Percentiles rank a stretch among this genome's conserved stretches.
Conservation (phyloP, 192 early-diverging fungal species). For the Obelidium mucronatum region DNA sequence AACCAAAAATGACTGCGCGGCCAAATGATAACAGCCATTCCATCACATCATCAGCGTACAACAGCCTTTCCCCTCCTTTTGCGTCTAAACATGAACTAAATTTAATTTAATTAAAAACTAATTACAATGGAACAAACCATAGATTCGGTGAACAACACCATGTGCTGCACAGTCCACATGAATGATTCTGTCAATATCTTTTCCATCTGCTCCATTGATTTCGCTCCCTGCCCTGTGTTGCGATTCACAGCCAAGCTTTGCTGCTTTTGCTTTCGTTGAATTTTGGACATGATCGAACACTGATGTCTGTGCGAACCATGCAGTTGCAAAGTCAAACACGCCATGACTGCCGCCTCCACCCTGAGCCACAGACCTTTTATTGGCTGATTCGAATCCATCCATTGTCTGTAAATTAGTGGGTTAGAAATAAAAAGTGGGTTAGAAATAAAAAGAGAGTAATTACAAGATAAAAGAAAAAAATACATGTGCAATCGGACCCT, state of each 20-base stretch:
- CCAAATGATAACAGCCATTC: not conserved
- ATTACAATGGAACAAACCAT: not conserved
- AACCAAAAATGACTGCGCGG: not conserved
- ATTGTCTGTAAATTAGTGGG: not conserved
- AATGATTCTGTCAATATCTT: constrained; percentile 9
- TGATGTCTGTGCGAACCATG: not conserved
- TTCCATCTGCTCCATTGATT: not conserved
- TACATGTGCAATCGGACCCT: not conserved
- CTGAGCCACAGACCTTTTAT: no score
- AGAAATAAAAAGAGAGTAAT: no score
- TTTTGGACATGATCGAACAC: not conserved
- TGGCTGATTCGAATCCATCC: constrained; percentile 7
- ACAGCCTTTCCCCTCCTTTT: not conserved
- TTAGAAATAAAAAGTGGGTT: not conserved
- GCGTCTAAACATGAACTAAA: not conserved
- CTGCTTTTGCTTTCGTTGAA: not conserved
- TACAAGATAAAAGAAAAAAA: no score
- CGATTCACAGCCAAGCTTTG: not conserved
- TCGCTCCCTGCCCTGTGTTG: not conserved
- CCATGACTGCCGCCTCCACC: not conserved
- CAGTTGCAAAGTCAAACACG: not conserved
- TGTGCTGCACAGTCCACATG: constrained; percentile 7
- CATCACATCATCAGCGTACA: not conserved
- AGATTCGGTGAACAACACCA: not conserved
- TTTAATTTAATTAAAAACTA: not conserved